Conservation (phyloP, 1,284 basidiomycete species). For the Marasmius sp. region DNA sequence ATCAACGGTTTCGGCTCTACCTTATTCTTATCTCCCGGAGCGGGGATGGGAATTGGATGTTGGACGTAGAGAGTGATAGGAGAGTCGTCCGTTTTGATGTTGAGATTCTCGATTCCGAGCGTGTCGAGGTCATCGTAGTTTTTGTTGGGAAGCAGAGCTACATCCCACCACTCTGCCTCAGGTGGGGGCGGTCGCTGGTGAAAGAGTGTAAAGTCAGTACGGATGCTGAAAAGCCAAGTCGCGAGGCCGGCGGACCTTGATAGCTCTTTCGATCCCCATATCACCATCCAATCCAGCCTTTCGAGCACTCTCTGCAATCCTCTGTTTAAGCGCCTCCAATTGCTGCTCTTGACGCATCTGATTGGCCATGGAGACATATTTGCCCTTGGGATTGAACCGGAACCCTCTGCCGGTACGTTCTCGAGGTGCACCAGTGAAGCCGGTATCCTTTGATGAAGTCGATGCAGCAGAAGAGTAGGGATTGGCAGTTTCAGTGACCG, state of each 20-base stretch:
- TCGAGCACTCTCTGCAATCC: conserved; percentile 88
- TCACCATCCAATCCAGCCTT: conserved; percentile 94
- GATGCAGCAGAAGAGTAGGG: conserved; percentile 60
- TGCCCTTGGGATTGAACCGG: conserved; percentile 88
- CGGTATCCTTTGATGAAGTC: conserved; percentile 51
- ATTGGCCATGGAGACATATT: conserved; percentile 84
- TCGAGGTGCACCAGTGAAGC: conserved; percentile 68
- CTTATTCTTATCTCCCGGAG: conserved; percentile 84
- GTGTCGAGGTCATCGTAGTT: conserved; percentile 73
- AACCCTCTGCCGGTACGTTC: conserved; percentile 73
- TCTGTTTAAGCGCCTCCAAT: conserved; percentile 88
- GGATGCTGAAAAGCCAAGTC: neutral
- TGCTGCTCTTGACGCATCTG: conserved; percentile 83
- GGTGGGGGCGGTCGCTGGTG: conserved; percentile 82
- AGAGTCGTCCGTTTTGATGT: conserved; percentile 65
- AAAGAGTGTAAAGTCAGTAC: neutral
- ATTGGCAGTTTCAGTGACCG: conserved; percentile 52
- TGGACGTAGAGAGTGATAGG: conserved; percentile 93
- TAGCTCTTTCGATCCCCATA: conserved; percentile 88
- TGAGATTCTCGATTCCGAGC: conserved; percentile 54
- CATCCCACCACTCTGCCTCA: conserved; percentile 97
- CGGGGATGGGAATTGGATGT: conserved; percentile 95
- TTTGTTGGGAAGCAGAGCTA: conserved; percentile 77
- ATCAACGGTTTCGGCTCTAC: conserved; percentile 79
- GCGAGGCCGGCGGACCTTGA: conserved; percentile 56